Evolutionary conservation across 139 green algal species (phyloP), one percentile per base, ranked within the genome.

Genomic region (Chlorella vulgaris): DNA sequence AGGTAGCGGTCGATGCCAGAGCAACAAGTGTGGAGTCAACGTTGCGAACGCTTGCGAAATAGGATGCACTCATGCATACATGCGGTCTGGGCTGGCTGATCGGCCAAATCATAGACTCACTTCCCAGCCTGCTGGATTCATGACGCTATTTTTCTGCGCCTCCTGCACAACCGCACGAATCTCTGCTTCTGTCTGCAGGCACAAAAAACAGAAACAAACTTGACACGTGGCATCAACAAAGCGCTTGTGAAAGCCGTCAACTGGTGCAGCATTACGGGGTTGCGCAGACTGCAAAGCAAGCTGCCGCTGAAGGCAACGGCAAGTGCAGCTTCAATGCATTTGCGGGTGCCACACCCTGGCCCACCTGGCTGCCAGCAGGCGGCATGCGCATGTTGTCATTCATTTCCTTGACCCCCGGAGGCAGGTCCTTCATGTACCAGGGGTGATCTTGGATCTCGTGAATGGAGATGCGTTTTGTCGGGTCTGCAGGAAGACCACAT

Each of bases 341-440:
- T n/a, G n/a, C n/a, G 62, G n/a, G 7, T 29, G 29, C 28, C 62
- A 7, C n/a, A 38, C 6, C 4, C n/a, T 18, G 5, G 42, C 75
- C 2, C 47, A 76, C 77, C 77, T 87, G 84, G 74, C 66, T 83
- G 50, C 84, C 84, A 7, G 69, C 62, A 4, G 81, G 62, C 33
- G 84, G 84, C 60, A 86, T 83, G 63, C 71, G 73, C 39, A 88
- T 88, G 71, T 83, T 88, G 74, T 88, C 85, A 76, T 97, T 97
- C 93, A 97, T 96, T 40, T 92, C 89, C 55, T 81, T 82, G 13
- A 96, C 91, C 24, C 96, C 94, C 6, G 88, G 88, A n/a, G 95
- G 95, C 81, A 98, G 92, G 83, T 97, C 94, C 79, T 93, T 95
- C 58, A 86, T 81, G 87, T 95, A 99, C 94, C 94, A 99, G 24